Evolutionary conservation across 2,329 filamentous ascomycete species (phyloP).

Genomic region (Aureobasidium sp.): DNA sequence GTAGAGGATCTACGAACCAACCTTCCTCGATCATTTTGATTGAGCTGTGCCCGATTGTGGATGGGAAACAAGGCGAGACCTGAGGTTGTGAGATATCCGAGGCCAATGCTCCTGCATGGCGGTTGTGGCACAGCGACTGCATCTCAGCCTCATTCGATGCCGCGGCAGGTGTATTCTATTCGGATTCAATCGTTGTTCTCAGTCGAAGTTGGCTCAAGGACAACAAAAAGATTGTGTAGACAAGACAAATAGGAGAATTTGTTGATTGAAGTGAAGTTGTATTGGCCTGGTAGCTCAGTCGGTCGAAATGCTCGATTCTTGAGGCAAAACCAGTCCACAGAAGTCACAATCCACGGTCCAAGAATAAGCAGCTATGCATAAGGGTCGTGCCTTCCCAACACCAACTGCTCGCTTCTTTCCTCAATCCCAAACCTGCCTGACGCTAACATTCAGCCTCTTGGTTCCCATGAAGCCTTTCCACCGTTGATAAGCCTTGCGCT

Average conservation of each 20-base stretch:
- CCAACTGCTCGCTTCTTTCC: not conserved
- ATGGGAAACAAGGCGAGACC: not conserved
- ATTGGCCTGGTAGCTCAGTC: not conserved
- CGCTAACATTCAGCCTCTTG: conserved; percentile 33
- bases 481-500: conserved; percentile 27
- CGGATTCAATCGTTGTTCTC: not conserved
- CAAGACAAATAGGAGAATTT: no score
- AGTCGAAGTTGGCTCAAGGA: not conserved
- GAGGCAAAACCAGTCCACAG: not conserved
- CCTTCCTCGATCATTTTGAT: not conserved
- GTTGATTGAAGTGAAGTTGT: not conserved
- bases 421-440: conserved; percentile 34
- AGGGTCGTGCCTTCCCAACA: not conserved
- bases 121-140: not conserved
- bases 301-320: not conserved
- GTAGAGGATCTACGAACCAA: not conserved
- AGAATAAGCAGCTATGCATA: not conserved
- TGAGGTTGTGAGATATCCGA: not conserved
- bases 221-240: not conserved
- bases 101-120: not conserved
- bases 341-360: not conserved
- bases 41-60: not conserved
- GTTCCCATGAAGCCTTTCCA: conserved; percentile 34
- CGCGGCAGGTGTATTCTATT: not conserved
- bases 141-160: not conserved